Percentiles rank a stretch among this genome's conserved stretches.
These are phyloP conservation scores for Paracoccidioides brasiliensis DNA, from an alignment of 2,329 filamentous ascomycete species.

Conservation along the genomic window DNA sequence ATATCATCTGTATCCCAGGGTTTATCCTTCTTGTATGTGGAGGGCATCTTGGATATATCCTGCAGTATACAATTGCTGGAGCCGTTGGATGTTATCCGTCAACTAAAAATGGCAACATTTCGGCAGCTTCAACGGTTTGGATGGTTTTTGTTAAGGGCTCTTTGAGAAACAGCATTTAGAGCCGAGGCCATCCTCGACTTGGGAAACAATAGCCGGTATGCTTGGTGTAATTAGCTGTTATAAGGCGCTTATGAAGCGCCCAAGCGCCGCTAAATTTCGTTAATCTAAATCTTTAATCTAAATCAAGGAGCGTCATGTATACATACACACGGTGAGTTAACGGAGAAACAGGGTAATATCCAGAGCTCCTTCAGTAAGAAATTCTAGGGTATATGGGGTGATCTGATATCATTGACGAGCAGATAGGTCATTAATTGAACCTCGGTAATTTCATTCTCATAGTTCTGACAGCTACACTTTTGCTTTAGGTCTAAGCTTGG, in stretches of 20 bases:
- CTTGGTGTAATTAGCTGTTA: too few relatives aligned
- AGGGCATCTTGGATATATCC: slow-evolving; percentile 51
- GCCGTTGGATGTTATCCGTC: neutral
- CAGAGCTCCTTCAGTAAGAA: too few relatives aligned
- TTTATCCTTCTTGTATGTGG: slow-evolving; percentile 78
- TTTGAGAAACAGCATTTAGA: neutral
- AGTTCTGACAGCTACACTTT: neutral
- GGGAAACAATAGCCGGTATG: neutral
- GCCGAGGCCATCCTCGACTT: neutral
- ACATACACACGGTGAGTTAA: neutral
- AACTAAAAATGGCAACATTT: neutral
- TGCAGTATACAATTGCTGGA: neutral
- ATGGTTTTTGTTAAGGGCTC: neutral
- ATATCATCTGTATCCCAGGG: slow-evolving; percentile 95
- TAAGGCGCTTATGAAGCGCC: slow-evolving; percentile 2
- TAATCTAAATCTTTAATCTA: neutral
- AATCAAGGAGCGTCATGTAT: neutral
- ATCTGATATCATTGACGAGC: neutral
- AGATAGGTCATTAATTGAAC: neutral
- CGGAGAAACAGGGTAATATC: neutral
- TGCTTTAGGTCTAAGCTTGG: too few relatives aligned
- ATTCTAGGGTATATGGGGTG: neutral
- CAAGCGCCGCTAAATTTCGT: slow-evolving; percentile 2
- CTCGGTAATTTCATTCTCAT: neutral
- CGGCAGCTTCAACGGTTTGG: neutral